Percentiles rank a stretch among this genome's conserved stretches.
phyloP scores from a whole-genome alignment of 73 alveolate species.

The Tetrahymena thermophila region DNA sequence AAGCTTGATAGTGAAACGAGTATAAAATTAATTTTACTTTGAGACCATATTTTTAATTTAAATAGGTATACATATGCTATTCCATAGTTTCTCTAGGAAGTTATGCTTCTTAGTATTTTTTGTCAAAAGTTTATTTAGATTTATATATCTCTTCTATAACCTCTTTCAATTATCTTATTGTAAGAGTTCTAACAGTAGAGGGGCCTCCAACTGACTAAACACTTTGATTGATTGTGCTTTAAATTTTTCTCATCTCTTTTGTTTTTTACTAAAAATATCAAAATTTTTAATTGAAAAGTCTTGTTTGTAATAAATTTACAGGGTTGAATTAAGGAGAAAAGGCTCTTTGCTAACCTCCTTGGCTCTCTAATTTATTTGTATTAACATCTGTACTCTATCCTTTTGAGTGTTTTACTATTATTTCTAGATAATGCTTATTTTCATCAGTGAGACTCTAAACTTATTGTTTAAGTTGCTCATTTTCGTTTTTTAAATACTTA shows the following conservation, averaged over 20 bases:
- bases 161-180: slow-evolving; percentile 73
- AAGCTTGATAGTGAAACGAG: background rate
- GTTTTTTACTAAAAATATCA: background rate
- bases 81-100: slow-evolving; percentile 96
- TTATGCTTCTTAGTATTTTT: slow-evolving; percentile 81
- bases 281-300: background rate
- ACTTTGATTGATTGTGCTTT: background rate
- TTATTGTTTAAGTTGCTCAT: slow-evolving; percentile 28
- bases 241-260: background rate
- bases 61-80: slow-evolving; percentile 88
- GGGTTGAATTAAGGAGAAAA: slow-evolving; percentile 8
- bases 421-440: slow-evolving; percentile 42
- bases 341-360: background rate
- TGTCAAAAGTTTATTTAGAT: slow-evolving; percentile 74
- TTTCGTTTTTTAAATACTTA: slow-evolving; percentile 32
- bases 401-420: slow-evolving; percentile 32
- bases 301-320: background rate
- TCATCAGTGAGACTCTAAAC: slow-evolving; percentile 37
- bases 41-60: slow-evolving; percentile 91
- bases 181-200: slow-evolving; percentile 46
- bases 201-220: background rate
- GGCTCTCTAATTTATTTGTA: background rate
- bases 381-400: background rate
- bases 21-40: slow-evolving; percentile 18
- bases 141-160: slow-evolving; percentile 82